These are phyloP conservation scores for Nidularia pulvinata DNA, from an alignment of 768 basidiomycete species.

Conservation along the genomic window DNA sequence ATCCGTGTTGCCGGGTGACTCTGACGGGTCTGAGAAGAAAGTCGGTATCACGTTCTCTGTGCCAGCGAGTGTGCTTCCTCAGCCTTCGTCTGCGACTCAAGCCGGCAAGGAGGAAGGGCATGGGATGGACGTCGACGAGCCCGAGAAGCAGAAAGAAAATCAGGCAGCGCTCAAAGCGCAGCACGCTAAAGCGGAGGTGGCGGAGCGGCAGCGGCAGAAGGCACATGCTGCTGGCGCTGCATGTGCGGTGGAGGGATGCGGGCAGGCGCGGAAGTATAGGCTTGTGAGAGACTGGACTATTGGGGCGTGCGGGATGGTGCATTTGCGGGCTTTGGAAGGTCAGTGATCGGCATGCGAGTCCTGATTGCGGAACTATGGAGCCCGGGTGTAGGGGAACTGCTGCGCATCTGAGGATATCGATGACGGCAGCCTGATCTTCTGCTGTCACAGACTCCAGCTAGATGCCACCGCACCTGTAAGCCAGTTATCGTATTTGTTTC, in stretches of 20 bases:
- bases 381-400: too few species aligned
- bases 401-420: too few species aligned
- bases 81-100: conserved; percentile 1
- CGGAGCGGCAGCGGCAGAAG: conserved; percentile 4
- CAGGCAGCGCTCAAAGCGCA: background rate
- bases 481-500: too few species aligned
- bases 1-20: conserved; percentile 33
- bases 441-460: too few species aligned
- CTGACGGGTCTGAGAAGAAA: conserved; percentile 18
- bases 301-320: conserved; percentile 69
- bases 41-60: conserved; percentile 52
- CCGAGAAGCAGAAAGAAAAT: too few species aligned
- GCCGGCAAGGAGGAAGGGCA: background rate
- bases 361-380: too few species aligned
- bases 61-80: conserved; percentile 22
- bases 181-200: background rate
- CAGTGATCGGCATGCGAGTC: too few species aligned
- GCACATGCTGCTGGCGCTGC: conserved; percentile 13
- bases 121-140: conserved; percentile 10
- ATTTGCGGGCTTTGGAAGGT: conserved; percentile 57
- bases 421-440: too few species aligned
- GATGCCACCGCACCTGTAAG: too few species aligned
- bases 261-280: conserved; percentile 57
- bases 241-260: conserved; percentile 65
- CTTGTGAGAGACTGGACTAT: conserved; percentile 60